A percentile compares a stretch with the other conserved stretches of the same genome.
These are phyloP conservation scores for Aotearoamyces nothofagi DNA, from an alignment of 2,329 filamentous ascomycete genomes.

Conservation along the genomic window DNA sequence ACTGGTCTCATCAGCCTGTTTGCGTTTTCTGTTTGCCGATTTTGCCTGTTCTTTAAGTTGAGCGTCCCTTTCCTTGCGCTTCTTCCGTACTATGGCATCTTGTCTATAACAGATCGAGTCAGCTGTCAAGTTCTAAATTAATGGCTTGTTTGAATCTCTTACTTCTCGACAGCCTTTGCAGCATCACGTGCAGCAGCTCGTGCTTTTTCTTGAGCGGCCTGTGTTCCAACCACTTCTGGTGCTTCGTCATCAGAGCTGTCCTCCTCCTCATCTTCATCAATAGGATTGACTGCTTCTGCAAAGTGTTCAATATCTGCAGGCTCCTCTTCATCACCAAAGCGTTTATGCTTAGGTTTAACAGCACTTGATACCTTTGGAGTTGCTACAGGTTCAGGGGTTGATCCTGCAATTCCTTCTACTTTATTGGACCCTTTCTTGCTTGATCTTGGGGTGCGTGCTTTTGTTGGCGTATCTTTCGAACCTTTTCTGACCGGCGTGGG, in stretches of 20 bases:
- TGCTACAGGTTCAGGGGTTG: background rate
- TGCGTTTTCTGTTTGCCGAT: conserved; percentile 11
- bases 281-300: background rate
- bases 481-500: background rate
- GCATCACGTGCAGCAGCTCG: conserved; percentile 10
- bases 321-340: conserved; percentile 12
- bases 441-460: background rate
- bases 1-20: conserved; percentile 4
- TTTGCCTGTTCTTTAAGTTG: conserved; percentile 13
- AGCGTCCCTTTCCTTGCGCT: conserved; percentile 15
- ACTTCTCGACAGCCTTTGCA: conserved; percentile 16
- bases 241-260: conserved; percentile 17
- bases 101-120: conserved; percentile 10
- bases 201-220: conserved; percentile 11
- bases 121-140: background rate
- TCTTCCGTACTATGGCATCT: conserved; percentile 12
- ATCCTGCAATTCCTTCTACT: background rate
- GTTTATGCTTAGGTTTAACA: conserved; percentile 9
- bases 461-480: background rate
- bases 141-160: conserved; percentile 1
- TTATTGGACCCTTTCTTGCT: background rate
- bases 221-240: conserved; percentile 14
- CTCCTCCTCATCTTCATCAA: conserved; percentile 6
- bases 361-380: background rate
- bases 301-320: conserved; percentile 1